phyloP scores from a whole-genome alignment of 345 rosid genomes.

The Eucalyptus leucophloia region DNA sequence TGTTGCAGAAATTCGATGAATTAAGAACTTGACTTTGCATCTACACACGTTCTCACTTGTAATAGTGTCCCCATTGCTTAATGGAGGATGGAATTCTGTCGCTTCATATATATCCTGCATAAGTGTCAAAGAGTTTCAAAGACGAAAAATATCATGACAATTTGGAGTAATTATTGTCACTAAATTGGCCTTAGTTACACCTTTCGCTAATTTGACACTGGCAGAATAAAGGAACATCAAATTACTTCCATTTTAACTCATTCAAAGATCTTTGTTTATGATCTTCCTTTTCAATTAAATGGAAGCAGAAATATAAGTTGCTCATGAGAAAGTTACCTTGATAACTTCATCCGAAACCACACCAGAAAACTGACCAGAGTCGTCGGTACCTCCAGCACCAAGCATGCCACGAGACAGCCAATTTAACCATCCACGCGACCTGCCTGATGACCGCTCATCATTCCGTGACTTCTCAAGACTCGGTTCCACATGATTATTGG shows the following conservation, averaged over 20 bases:
- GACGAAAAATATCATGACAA: neutral
- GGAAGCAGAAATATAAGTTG: neutral
- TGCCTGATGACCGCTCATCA: conserved; percentile 39
- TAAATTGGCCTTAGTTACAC: neutral
- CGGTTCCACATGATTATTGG: conserved; percentile 10
- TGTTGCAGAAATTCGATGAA: conserved; percentile 35
- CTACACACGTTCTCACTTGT: conserved; percentile 33
- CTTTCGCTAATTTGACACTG: neutral
- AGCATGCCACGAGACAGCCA: conserved; percentile 98
- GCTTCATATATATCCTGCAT: conserved; percentile 89
- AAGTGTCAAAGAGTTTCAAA: neutral
- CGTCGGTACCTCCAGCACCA: conserved; percentile 97
- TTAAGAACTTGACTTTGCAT: conserved; percentile 40
- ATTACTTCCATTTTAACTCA: neutral
- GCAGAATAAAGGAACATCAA: neutral
- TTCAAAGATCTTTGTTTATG: neutral
- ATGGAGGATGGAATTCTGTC: conserved; percentile 57
- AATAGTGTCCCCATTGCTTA: conserved; percentile 22
- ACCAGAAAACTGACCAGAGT: conserved; percentile 88
- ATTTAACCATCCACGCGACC: conserved; percentile 89
- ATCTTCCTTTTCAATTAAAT: neutral
- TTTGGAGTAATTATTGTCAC: neutral
- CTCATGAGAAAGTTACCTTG: conserved; percentile 34
- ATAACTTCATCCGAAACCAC: conserved; percentile 89
- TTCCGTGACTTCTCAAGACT: conserved; percentile 40